A percentile compares a stretch with the other conserved stretches of the same genome.
These are phyloP conservation scores for Zelopaecilomyces penicillatus DNA, from an alignment of 2,329 filamentous ascomycete genomes.

Conservation along the genomic window DNA sequence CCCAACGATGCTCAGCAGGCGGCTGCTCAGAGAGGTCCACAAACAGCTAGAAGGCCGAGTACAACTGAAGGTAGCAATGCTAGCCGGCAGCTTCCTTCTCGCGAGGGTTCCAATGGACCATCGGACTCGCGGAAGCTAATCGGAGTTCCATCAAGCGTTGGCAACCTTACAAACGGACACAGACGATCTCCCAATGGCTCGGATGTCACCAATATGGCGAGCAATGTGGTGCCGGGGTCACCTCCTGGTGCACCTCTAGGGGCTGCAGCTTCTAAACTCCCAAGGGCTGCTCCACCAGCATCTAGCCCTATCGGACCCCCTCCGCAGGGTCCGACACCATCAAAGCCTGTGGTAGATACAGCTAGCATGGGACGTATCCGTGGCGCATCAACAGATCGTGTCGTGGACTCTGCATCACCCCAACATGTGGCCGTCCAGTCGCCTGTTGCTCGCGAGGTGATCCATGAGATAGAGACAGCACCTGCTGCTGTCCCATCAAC, in stretches of 20 bases:
- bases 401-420: slow-evolving; percentile 29
- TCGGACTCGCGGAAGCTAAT: slow-evolving; percentile 41
- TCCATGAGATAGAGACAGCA: slow-evolving; percentile 41
- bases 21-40: slow-evolving; percentile 29
- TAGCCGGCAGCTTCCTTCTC: slow-evolving; percentile 31
- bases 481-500: neutral
- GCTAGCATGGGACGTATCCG: slow-evolving; percentile 34
- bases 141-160: slow-evolving; percentile 28
- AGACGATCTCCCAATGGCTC: slow-evolving; percentile 29
- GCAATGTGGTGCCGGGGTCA: slow-evolving; percentile 18
- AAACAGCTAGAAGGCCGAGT: slow-evolving; percentile 34
- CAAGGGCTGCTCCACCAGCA: slow-evolving; percentile 18
- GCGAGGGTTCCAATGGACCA: slow-evolving; percentile 45
- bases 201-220: slow-evolving; percentile 29
- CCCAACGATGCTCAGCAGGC: slow-evolving; percentile 59
- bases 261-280: slow-evolving; percentile 28
- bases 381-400: slow-evolving; percentile 42
- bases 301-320: slow-evolving; percentile 41
- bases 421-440: slow-evolving; percentile 28
- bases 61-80: slow-evolving; percentile 21
- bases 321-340: slow-evolving; percentile 45
- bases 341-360: slow-evolving; percentile 36
- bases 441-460: slow-evolving; percentile 28
- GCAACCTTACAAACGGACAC: slow-evolving; percentile 32
- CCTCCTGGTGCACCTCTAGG: slow-evolving; percentile 4